Evolutionary conservation across 2,329 filamentous ascomycete genomes (phyloP), one percentile per base, ranked within the genome.

Genomic region (Didymella pomorum): DNA sequence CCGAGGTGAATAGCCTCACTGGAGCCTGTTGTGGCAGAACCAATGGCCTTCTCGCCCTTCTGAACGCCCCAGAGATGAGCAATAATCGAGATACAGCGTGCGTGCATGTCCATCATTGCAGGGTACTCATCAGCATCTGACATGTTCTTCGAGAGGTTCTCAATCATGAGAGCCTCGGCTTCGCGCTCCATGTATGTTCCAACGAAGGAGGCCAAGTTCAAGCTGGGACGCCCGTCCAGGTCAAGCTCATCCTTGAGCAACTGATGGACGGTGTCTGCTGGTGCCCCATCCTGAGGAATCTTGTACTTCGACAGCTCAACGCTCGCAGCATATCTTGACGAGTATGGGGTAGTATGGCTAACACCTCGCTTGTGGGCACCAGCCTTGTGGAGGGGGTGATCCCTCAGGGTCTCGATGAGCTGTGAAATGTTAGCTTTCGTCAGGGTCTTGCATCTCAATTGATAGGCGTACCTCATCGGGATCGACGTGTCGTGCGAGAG

Each of bases 1-100:
- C 87, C 89, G 1, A 91, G 81, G 68, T 89, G 87, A 57, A 91
- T 89, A 0, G 87, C 89, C 72, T 91, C 89, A 11, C 85, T 89
- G 0, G 87, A 90, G 0, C 89, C 89, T 0, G 89, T 90, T 0
- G 88, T 91, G 3, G 88, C 88, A 0, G 87, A 85, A 2, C 89
- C 89, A 51, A 91, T 83, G 4, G 89, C 86, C 57, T 84, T 86
- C 71, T 89, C 86, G 1, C 81, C 82, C 56, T 84, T 82, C 67
- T 86, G 81, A 9, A 84, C 83, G 18, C 85, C 82, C 89, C 87
- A 90, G 2, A 91, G 79, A 58, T 89, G 76, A 1, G 88, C 84
- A 55, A 91, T 81, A 67, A 91, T 92, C 55, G 83, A 87, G 18
- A 91, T 80, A 70, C 89, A 91, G 9, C 89, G 84, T 42, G 87